Base-by-base conservation (phyloP, 129 eudicot genomes). In the Escallonia rubra region DNA sequence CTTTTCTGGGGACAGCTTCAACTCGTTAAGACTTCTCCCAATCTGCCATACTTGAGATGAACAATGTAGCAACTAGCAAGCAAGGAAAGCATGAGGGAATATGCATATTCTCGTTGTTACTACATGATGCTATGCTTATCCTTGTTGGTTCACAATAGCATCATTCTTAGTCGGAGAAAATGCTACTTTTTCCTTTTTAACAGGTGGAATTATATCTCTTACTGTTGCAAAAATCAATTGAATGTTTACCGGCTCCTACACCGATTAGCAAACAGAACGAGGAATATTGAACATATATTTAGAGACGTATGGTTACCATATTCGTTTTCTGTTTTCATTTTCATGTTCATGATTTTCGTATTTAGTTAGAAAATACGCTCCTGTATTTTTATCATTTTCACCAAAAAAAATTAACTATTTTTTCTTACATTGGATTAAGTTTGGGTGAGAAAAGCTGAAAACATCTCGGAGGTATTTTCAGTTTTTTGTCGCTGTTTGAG, bases 21-120 rank as follows among this genome's bases (percentile, higher is more conserved):
- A 70, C 13, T 62, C 51, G n/a, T 54, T 72, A 14, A 59, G 53
- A 60, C 44, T 57, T 78, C 66, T 64, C 72, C 2, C 63, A 41
- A 10, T 59, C 74, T 39, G 60, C 64, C 15, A 70, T 74, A 16
- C 13, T 15, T 44, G 64, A 56, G 54, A 69, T 58, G 12, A 45
- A 12, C 43, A 63, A 41, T 34, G 62, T 59, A 52, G 73, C 99
- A 51, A 84, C n/a, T n/a, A n/a, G n/a, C n/a, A n/a, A n/a, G 79
- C 8, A 90, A 93, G 79, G 90, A 93, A 74, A 82, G 92, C 86
- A 93, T 93, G 99, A 89, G 76, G 79, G 95, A 93, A 74, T 93
- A 93, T 13, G 69, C 83, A n/a, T 86, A 93, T 67, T 72, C 73
- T 89, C 99, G 3, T 67, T 93, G 65, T 44, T 93, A 42, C 72